Evolutionary conservation across 192 early-diverging fungal species (phyloP).

Genomic region (Phlyctochytrium bullatum): DNA sequence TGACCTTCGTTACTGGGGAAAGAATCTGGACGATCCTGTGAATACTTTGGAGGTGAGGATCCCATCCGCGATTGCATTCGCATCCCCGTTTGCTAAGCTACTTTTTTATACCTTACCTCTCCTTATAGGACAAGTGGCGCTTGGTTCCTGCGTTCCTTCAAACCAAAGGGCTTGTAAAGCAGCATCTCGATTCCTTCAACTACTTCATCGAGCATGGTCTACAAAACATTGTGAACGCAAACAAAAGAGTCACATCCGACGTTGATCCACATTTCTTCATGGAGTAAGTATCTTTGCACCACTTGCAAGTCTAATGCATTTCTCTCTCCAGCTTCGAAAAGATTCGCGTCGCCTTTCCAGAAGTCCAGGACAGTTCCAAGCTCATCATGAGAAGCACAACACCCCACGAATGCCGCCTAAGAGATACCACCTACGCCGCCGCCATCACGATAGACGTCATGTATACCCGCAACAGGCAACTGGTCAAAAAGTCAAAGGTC

Average conservation of each 20-base stretch:
- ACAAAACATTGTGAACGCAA: conserved; percentile 91
- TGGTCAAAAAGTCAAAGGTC: conserved; percentile 77
- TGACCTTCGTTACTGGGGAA: conserved; percentile 52
- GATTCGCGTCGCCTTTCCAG: conserved; percentile 81
- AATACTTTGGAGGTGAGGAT: conserved; percentile 50
- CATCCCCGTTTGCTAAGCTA: background rate
- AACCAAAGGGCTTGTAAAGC: conserved; percentile 96
- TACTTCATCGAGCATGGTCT: conserved; percentile 96
- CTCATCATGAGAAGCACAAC: conserved; percentile 73
- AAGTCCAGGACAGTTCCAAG: conserved; percentile 70
- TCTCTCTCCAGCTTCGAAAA: conserved; percentile 67
- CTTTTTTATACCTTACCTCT: background rate
- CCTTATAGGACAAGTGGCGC: conserved; percentile 91
- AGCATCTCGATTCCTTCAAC: conserved; percentile 99
- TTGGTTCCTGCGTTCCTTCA: conserved; percentile 95
- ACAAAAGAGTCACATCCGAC: conserved; percentile 85
- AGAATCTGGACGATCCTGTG: conserved; percentile 57
- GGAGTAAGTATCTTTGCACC: conserved; percentile 55
- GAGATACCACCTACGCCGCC: conserved; percentile 93
- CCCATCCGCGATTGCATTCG: background rate
- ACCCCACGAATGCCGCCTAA: conserved; percentile 93
- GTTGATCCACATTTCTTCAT: conserved; percentile 91
- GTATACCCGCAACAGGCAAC: conserved; percentile 79
- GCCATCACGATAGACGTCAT: conserved; percentile 91
- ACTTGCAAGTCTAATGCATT: conserved; percentile 2